phyloP scores from a whole-genome alignment of 768 basidiomycete species.

The Phlegmacium glaucopus region DNA sequence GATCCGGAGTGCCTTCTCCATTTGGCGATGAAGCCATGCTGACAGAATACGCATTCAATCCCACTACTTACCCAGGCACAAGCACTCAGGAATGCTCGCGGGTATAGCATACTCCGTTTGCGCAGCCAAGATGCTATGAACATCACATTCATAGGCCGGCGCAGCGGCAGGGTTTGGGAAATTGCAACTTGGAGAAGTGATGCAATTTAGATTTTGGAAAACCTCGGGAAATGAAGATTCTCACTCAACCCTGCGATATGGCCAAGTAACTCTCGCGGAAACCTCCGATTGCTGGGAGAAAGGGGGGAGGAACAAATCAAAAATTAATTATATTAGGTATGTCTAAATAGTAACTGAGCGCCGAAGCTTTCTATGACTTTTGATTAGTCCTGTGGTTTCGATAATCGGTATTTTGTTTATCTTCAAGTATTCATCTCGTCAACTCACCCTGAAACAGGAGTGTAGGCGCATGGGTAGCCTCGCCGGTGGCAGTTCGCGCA shows the following conservation, averaged over 20 bases:
- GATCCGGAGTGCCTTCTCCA: too few relatives aligned
- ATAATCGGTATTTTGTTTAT: too few relatives aligned
- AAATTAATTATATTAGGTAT: too few relatives aligned
- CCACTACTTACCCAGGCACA: too few relatives aligned
- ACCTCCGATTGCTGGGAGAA: slow-evolving; percentile 5
- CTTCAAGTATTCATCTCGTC: background rate
- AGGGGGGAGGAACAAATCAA: background rate
- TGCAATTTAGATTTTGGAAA: slow-evolving; percentile 18
- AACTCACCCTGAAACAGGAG: slow-evolving; percentile 57
- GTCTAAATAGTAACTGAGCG: too few relatives aligned
- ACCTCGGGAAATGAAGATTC: background rate
- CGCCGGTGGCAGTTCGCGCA: slow-evolving; percentile 67
- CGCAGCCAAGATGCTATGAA: too few relatives aligned
- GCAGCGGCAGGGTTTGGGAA: slow-evolving; percentile 11
- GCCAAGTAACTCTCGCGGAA: slow-evolving; percentile 6
- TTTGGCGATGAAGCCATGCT: too few relatives aligned
- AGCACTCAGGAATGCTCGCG: background rate
- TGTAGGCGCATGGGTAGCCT: slow-evolving; percentile 54
- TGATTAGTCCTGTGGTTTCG: too few relatives aligned
- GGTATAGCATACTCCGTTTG: background rate
- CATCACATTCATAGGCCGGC: background rate
- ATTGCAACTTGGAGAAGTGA: slow-evolving; percentile 1
- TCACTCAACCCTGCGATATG: slow-evolving; percentile 1
- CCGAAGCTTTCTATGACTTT: too few relatives aligned
- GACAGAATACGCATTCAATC: too few relatives aligned